Evolutionary conservation across 2,329 filamentous ascomycete species (phyloP), one percentile per base, ranked within the genome.

Genomic region (Zalaria obscura): DNA sequence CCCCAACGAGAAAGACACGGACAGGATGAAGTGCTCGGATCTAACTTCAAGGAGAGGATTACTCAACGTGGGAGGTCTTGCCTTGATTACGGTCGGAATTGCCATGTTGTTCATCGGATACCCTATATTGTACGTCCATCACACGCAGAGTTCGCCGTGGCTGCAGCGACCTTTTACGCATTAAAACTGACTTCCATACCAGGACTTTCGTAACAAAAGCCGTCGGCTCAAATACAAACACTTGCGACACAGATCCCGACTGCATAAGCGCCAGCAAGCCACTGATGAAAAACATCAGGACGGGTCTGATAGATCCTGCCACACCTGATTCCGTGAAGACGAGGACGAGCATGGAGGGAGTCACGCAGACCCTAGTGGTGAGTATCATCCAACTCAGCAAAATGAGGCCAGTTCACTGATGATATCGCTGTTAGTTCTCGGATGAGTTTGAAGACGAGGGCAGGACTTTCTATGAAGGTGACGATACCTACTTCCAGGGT

Each of bases 361-460:
- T 72, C 43, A 73, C 69, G 11, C 70, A 78, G 60, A 70, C 73
- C 31, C 63, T 84, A 31, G 78, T 80, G 50, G 73, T 77, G 57
- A 49, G 66, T 61, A 40, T n/a, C 32, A 28, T 10, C 38, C 8
- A 7, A 32, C 29, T 7, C 29, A 32, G 29, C 29, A 32, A 32
- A 7, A 18, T 18, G 18, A 18, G 18, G 34, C 7, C 11, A 38
- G 10, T 33, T 18, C 7, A 11, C 6, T 36, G 3, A 7, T 36
- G 39, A 45, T 52, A 25, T 47, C 38, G 8, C 4, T 27, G 36
- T 27, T 46, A 75, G 66, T 82, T 80, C 52, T 83, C 78, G 3
- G 80, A 84, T 53, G 80, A 84, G 52, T 84, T 84, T 58, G 81
- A 81, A 47, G 70, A 59, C 2, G 68, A 73, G 38, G 78, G 78